Conservation (phyloP, 192 early-diverging fungal genomes). For the Rhizophlyctis rosea region DNA sequence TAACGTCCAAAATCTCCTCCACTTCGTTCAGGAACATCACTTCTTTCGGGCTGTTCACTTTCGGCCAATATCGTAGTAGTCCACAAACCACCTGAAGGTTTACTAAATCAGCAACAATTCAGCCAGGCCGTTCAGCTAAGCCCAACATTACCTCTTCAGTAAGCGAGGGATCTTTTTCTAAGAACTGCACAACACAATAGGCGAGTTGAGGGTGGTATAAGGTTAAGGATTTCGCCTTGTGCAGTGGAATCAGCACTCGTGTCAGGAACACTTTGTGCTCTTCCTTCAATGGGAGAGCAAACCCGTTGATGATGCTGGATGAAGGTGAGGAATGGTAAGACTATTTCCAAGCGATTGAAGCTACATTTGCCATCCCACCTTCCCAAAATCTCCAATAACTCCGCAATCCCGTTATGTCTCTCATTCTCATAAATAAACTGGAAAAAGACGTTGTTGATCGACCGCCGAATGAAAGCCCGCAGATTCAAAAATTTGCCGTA, state of each 20-base stretch:
- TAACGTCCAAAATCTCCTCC: constrained; percentile 95
- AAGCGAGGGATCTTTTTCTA: constrained; percentile 94
- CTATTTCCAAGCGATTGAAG: not conserved
- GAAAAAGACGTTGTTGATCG: constrained; percentile 99
- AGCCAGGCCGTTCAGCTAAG: constrained; percentile 37
- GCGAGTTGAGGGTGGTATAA: constrained; percentile 96
- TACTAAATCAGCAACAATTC: no score
- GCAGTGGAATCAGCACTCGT: constrained; percentile 89
- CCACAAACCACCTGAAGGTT: constrained; percentile 72
- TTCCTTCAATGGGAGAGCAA: constrained; percentile 96
- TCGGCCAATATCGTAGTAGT: constrained; percentile 95
- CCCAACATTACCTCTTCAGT: constrained; percentile 70
- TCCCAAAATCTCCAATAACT: constrained; percentile 96
- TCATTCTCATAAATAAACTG: constrained; percentile 97
- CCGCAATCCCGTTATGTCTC: constrained; percentile 96
- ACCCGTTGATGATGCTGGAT: constrained; percentile 97
- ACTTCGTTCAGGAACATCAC: constrained; percentile 99
- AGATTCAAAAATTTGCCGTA: constrained; percentile 98
- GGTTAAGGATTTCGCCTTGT: constrained; percentile 91
- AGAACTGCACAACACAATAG: constrained; percentile 98
- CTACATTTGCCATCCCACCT: constrained; percentile 58
- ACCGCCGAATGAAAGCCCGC: constrained; percentile 93
- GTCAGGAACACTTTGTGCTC: constrained; percentile 97
- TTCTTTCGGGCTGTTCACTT: constrained; percentile 98
- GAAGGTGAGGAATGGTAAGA: constrained; percentile 7